Conservation (phyloP, 2,329 filamentous ascomycete genomes). For the Beauveria sp. region DNA sequence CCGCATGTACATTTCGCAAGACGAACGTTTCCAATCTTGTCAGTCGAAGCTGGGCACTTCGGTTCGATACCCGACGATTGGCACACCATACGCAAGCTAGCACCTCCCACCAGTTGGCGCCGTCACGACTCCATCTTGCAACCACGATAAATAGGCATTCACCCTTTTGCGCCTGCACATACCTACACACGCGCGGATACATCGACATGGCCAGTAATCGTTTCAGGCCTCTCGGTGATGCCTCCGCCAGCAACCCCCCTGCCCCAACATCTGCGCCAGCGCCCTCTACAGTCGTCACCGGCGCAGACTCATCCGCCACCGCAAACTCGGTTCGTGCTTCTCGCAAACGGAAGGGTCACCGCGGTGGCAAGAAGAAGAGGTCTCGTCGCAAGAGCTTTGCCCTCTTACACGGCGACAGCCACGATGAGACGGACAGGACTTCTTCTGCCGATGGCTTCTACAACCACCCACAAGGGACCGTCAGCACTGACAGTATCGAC, state of each 20-base stretch:
- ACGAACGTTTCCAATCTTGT: background rate
- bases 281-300: slow-evolving; percentile 12
- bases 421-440: slow-evolving; percentile 27
- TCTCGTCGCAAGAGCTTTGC: slow-evolving; percentile 76
- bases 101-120: background rate
- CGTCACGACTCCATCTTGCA: background rate
- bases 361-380: slow-evolving; percentile 70
- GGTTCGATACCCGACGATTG: background rate
- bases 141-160: background rate
- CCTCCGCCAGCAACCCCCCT: slow-evolving; percentile 1
- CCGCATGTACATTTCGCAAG: background rate
- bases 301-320: slow-evolving; percentile 11
- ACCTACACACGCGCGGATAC: background rate
- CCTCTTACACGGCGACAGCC: slow-evolving; percentile 47
- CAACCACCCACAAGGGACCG: slow-evolving; percentile 43
- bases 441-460: slow-evolving; percentile 38
- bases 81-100: background rate
- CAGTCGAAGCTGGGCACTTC: slow-evolving; percentile 4
- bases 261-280: slow-evolving; percentile 13
- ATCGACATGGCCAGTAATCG: slow-evolving; percentile 26
- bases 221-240: slow-evolving; percentile 21
- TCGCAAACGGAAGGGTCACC: slow-evolving; percentile 64
- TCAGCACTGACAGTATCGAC: slow-evolving; percentile 81
- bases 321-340: slow-evolving; percentile 16
- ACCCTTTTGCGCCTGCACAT: background rate